Conservation (phyloP, 345 rosid genomes). For the Lepidium aucheri region DNA sequence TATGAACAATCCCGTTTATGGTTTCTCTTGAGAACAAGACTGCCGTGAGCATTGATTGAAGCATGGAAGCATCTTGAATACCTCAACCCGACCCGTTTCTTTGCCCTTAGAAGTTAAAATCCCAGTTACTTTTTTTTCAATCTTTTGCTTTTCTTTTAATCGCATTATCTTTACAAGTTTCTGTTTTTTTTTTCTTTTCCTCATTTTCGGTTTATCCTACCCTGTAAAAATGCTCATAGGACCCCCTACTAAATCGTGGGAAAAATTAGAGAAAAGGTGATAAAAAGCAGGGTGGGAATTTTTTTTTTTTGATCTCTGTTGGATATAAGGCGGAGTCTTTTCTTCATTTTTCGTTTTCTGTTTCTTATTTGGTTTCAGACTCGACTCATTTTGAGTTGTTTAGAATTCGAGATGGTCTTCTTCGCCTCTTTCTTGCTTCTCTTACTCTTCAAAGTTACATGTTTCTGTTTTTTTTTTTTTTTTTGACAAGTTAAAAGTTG, state of each 20-base stretch:
- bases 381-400: neutral
- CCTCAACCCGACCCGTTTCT: slow-evolving; percentile 2
- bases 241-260: slow-evolving; percentile 25
- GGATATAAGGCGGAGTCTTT: slow-evolving; percentile 3
- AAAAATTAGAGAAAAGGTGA: slow-evolving; percentile 9
- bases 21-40: slow-evolving; percentile 10
- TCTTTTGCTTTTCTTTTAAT: neutral
- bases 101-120: slow-evolving; percentile 12
- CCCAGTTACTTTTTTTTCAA: slow-evolving; percentile 11
- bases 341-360: neutral
- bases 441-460: neutral
- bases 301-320: slow-evolving; percentile 16
- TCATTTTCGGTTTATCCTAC: slow-evolving; percentile 13
- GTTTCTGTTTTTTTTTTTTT: too few species aligned
- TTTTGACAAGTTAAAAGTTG: too few species aligned
- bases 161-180: slow-evolving; percentile 4
- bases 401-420: neutral
- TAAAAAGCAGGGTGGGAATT: slow-evolving; percentile 25
- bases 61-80: slow-evolving; percentile 14
- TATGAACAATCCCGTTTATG: slow-evolving; percentile 3
- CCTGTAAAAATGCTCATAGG: slow-evolving; percentile 26
- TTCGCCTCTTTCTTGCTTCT: neutral
- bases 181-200: neutral
- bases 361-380: slow-evolving; percentile 2
- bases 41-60: slow-evolving; percentile 28